Evolutionary conservation across 306 rosid species (phyloP).

Genomic region (Prunus mume): DNA sequence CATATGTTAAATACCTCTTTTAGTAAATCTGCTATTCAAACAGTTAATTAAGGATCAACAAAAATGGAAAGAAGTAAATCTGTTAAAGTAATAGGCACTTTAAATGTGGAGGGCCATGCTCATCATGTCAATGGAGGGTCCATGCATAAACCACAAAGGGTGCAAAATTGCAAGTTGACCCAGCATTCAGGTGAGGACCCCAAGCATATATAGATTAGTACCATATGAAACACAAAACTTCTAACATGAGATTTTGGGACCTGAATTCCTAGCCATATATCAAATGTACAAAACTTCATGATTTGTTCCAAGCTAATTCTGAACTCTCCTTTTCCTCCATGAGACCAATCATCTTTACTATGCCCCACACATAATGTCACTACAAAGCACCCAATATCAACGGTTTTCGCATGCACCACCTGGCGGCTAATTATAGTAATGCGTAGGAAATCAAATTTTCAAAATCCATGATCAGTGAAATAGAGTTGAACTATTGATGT

Average conservation of each 20-base stretch:
- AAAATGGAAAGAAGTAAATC: constrained; percentile 21
- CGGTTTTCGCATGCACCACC: not conserved
- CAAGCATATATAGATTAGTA: constrained; percentile 14
- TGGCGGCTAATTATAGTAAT: not conserved
- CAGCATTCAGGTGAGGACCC: constrained; percentile 32
- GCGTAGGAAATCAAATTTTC: not conserved
- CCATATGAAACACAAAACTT: not conserved
- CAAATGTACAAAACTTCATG: constrained; percentile 17
- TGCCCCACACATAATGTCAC: constrained; percentile 15
- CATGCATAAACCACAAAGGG: constrained; percentile 59
- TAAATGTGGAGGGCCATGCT: constrained; percentile 40
- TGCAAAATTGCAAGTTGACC: constrained; percentile 52
- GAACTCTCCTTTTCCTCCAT: constrained; percentile 24
- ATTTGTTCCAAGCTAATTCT: constrained; percentile 15
- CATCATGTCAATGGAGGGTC: constrained; percentile 66
- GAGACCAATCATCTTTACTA: constrained; percentile 29
- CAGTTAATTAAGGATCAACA: not conserved
- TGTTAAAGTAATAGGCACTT: constrained; percentile 48
- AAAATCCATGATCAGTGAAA: constrained; percentile 12
- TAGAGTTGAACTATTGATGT: not conserved
- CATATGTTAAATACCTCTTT: not conserved
- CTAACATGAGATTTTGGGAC: constrained; percentile 7
- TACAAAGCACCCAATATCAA: constrained; percentile 15
- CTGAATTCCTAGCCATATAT: constrained; percentile 21
- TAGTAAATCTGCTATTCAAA: not conserved